These are phyloP conservation scores for Tagetes erecta DNA, from an alignment of 129 eudicot species.

Conservation along the genomic window DNA sequence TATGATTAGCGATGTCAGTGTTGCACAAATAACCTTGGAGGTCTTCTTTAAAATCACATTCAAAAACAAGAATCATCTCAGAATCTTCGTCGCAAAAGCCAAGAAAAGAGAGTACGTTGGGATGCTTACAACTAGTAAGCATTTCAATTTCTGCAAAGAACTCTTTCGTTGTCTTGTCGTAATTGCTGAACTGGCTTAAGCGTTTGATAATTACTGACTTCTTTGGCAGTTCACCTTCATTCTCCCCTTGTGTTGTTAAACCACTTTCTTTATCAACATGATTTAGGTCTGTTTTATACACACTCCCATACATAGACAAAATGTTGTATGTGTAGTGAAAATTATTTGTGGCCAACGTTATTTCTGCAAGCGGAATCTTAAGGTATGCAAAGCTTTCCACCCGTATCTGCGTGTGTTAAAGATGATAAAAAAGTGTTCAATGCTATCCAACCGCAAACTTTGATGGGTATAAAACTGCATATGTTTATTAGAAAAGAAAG, in stretches of 20 bases:
- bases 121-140: background rate
- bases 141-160: background rate
- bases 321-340: background rate
- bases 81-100: slow-evolving; percentile 12
- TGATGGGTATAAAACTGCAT: too few species aligned
- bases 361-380: background rate
- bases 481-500: too few species aligned
- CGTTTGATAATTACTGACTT: background rate
- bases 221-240: background rate
- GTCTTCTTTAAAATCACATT: background rate
- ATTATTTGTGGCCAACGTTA: background rate
- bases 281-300: background rate
- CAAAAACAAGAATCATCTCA: slow-evolving; percentile 14
- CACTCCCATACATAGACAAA: background rate
- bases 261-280: background rate
- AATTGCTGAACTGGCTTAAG: background rate
- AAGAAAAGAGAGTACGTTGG: background rate
- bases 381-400: background rate
- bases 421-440: too few species aligned
- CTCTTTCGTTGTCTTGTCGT: background rate
- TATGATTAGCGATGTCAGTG: background rate
- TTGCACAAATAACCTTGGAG: background rate
- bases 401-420: background rate
- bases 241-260: background rate
- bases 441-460: too few species aligned